Conservation (phyloP, 768 basidiomycete species). For the Rhodotorula babjevae region DNA sequence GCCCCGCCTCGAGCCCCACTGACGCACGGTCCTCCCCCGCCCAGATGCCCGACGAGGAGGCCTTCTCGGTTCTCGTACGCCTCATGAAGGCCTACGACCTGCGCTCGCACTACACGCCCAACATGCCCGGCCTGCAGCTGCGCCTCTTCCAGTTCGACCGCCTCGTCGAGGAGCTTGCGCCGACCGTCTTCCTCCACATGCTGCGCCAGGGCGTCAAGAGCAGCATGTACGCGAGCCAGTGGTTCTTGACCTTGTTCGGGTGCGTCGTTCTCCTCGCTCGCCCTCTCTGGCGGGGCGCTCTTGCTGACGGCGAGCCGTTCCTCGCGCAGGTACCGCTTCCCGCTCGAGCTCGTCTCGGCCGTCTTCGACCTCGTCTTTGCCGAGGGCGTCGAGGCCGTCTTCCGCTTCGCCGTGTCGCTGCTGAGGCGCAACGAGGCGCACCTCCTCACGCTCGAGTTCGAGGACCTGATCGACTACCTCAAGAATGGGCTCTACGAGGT, state of each 20-base stretch:
- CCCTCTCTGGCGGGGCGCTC: slow-evolving; percentile 13
- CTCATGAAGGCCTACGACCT: slow-evolving; percentile 96
- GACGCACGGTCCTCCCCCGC: neutral
- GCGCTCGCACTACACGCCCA: slow-evolving; percentile 93
- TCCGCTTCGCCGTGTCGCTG: slow-evolving; percentile 84
- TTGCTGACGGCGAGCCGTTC: too few species aligned
- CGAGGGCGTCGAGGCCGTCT: slow-evolving; percentile 93
- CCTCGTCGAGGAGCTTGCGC: slow-evolving; percentile 82
- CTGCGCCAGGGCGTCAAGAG: slow-evolving; percentile 90
- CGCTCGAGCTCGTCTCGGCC: slow-evolving; percentile 85
- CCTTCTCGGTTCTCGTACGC: slow-evolving; percentile 88
- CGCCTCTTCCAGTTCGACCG: slow-evolving; percentile 91
- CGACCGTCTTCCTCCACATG: slow-evolving; percentile 88
- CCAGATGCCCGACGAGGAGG: slow-evolving; percentile 99
- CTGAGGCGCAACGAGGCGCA: slow-evolving; percentile 80
- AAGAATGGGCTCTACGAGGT: slow-evolving; percentile 75
- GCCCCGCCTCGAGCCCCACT: neutral
- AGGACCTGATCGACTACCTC: slow-evolving; percentile 78
- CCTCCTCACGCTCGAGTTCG: slow-evolving; percentile 77
- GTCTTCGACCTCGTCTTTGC: slow-evolving; percentile 96
- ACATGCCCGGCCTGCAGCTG: slow-evolving; percentile 95
- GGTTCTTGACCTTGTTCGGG: slow-evolving; percentile 96
- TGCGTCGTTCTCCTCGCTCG: slow-evolving; percentile 57
- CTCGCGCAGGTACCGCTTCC: slow-evolving; percentile 61
- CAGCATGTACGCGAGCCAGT: slow-evolving; percentile 97